Conservation (phyloP, 306 rosid species). For the Lagenaria siceraria region DNA sequence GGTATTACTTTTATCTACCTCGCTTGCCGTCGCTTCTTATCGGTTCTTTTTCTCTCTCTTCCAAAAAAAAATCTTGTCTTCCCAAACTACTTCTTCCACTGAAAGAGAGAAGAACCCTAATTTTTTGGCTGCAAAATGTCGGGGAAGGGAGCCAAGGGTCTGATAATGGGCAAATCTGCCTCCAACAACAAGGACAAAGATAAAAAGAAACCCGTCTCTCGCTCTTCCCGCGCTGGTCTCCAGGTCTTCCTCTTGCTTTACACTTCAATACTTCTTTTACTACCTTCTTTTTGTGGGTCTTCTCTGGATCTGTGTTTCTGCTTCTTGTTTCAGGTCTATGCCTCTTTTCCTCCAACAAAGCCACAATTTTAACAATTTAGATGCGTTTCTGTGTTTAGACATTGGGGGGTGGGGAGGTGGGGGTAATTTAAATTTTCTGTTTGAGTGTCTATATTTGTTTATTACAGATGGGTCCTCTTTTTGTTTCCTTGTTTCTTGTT, state of each 20-base stretch:
- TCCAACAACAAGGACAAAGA: constrained; percentile 13
- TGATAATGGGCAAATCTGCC: constrained; percentile 15
- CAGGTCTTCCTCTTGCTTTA: neutral
- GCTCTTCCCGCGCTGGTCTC: constrained; percentile 14
- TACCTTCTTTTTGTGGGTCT: neutral
- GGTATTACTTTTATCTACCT: neutral
- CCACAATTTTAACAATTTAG: neutral
- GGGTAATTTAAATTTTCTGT: neutral
- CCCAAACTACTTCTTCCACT: neutral
- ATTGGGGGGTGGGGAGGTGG: neutral
- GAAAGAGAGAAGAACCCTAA: neutral
- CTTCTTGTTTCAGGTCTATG: neutral
- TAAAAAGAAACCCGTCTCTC: constrained; percentile 13
- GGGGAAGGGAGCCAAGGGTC: constrained; percentile 18
- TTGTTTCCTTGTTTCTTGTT: neutral
- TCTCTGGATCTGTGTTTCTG: neutral
- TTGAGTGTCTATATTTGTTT: neutral
- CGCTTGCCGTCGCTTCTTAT: constrained; percentile 2
- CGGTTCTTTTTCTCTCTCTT: neutral
- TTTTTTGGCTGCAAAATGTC: constrained; percentile 3
- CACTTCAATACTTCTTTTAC: neutral
- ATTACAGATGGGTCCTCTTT: neutral
- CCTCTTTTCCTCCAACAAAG: neutral
- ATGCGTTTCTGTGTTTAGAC: neutral
- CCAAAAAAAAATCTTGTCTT: neutral